Evolutionary conservation across 2,329 filamentous ascomycete genomes (phyloP).

Genomic region (Cladosporium colombiae): DNA sequence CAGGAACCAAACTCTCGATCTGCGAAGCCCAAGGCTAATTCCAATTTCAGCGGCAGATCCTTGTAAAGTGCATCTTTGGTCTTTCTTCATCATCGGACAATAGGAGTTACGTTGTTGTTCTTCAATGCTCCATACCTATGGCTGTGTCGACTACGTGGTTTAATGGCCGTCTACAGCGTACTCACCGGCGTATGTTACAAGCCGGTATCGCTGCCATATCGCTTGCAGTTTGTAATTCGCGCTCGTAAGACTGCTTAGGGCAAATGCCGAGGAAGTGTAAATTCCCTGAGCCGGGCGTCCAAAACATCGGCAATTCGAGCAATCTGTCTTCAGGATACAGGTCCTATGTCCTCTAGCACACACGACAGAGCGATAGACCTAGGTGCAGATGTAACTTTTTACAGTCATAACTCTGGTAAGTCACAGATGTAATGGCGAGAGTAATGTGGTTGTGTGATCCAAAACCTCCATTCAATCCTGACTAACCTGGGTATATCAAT

Average conservation of each 20-base stretch:
- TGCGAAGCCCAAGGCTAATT: constrained; percentile 7
- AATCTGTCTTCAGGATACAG: too few relatives aligned
- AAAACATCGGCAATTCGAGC: not conserved
- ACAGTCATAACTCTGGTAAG: not conserved
- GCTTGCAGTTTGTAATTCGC: not conserved
- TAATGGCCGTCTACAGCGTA: not conserved
- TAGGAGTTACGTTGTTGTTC: too few relatives aligned
- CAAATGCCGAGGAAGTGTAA: not conserved
- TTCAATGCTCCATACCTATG: not conserved
- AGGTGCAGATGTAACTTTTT: not conserved
- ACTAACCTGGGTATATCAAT: constrained; percentile 6
- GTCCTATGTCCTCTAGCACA: too few relatives aligned
- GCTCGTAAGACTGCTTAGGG: constrained; percentile 5
- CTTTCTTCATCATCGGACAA: not conserved
- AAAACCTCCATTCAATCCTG: not conserved
- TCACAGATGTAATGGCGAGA: not conserved
- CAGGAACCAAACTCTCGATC: constrained; percentile 13
- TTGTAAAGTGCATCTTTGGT: not conserved
- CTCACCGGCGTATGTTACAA: not conserved
- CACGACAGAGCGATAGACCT: too few relatives aligned
- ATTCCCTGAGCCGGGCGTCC: not conserved
- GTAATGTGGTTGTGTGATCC: not conserved
- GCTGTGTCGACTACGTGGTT: not conserved
- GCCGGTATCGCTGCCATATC: constrained; percentile 2
- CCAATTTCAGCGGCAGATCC: not conserved